A percentile compares a stretch with the other conserved stretches of the same genome.
Evolutionary conservation across 805 yeast genomes (phyloP).

Genomic region (Saccharomycopsis microspora): DNA sequence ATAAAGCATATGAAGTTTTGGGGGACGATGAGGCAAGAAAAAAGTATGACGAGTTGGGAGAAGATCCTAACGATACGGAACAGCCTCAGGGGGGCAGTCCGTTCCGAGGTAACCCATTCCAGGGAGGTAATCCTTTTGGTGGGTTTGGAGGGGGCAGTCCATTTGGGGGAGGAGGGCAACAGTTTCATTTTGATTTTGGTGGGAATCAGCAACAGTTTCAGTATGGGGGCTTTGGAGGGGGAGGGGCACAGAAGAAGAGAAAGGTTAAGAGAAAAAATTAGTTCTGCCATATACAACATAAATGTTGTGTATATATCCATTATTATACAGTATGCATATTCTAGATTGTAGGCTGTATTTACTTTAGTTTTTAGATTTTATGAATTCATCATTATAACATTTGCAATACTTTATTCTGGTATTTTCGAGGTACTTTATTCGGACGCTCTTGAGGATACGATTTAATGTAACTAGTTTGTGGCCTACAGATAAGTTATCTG

Average conservation of each 20-base stretch:
- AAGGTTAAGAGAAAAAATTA: too few relatives aligned
- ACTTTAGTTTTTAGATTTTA: too few relatives aligned
- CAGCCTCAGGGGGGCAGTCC: background rate
- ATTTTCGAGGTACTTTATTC: too few relatives aligned
- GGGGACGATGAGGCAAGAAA: slow-evolving; percentile 52
- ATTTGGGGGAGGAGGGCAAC: slow-evolving; percentile 1
- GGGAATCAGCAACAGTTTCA: slow-evolving; percentile 20
- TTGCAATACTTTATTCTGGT: too few relatives aligned
- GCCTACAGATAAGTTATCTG: too few relatives aligned
- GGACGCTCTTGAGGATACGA: too few relatives aligned
- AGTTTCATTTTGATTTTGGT: slow-evolving; percentile 22
- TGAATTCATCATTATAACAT: too few relatives aligned
- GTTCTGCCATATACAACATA: too few relatives aligned
- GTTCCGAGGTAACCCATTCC: slow-evolving; percentile 1
- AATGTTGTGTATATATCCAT: background rate
- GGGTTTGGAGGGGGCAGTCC: slow-evolving; percentile 2
- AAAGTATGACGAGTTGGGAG: slow-evolving; percentile 51
- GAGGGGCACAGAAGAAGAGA: background rate
- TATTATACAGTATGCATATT: background rate
- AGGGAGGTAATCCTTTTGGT: background rate
- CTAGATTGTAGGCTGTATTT: too few relatives aligned
- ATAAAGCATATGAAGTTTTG: slow-evolving; percentile 83
- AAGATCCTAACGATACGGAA: background rate
- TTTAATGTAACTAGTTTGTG: too few relatives aligned
- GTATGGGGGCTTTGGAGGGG: background rate